Evolutionary conservation across 768 basidiomycete genomes (phyloP), one percentile per base, ranked within the genome.

Genomic region (Scleroderma citrinum): DNA sequence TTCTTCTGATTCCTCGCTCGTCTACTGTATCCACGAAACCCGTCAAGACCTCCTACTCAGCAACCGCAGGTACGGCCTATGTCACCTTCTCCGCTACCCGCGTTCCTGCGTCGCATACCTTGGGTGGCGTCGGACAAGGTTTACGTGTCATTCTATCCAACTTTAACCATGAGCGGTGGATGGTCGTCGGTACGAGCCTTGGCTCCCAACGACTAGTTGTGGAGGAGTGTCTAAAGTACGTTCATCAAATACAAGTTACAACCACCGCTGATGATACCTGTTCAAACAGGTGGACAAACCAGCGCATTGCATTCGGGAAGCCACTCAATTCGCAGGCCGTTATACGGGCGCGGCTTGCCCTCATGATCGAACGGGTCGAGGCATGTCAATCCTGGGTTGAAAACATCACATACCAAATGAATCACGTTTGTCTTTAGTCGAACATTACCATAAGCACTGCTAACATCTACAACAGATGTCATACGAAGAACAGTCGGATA

Each of bases 31-130:
- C 82, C 45, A 96, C 94, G 5, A 92, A 86, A 60, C 81, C 82
- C 20, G 87, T 98, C 69, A 93, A 92, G 71, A 97, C 94, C 0
- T 79, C 87, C 1, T 98, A 98, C 68, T 97, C 94, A 0, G 63
- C 87, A 3, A 85, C 87, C 0, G 95, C 95, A 3, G 95, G 95
- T 6, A 97, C 93, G 1, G 85, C 87, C 3, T 92, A 80, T 58
- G 82, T 95, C 24, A 85, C 77, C 0, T 93, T 92, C 60, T 80
- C 91, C 62, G 81, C 83, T 53, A 76, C 81, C 54, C 85, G 87
- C 45, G 92, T 95, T 0, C 92, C 94, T 0, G 74, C 87, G 8
- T 78, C 84, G 39, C 83, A 97, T 62, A 90, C 88, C 44, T 78
- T 98, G n/a, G 95, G 95, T 8, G 73, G 82, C 56, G 81, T 87